Percentiles rank a stretch among this genome's conserved stretches.
Conservation (phyloP, 208 protist species). For the Trypanosoma congolense region DNA sequence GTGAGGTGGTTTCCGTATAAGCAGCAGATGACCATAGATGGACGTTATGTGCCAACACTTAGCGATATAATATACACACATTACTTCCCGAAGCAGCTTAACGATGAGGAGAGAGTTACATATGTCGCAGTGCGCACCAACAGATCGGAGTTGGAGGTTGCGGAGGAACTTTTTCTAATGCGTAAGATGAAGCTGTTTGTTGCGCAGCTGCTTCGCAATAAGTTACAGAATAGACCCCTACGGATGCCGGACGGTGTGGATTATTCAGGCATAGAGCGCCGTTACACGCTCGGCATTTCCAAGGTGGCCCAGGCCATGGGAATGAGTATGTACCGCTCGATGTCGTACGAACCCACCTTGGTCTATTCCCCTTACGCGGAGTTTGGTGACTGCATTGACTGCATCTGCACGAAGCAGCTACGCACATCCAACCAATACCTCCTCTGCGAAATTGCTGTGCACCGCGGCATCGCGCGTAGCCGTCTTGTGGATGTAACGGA, state of each 20-base stretch:
- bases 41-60: constrained; percentile 70
- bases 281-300: constrained; percentile 71
- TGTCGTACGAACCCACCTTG: constrained; percentile 70
- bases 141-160: constrained; percentile 66
- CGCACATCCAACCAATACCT: constrained; percentile 78
- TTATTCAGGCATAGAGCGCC: constrained; percentile 77
- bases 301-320: constrained; percentile 82
- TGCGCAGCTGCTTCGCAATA: constrained; percentile 75
- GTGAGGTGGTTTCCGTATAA: constrained; percentile 88
- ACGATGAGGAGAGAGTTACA: constrained; percentile 80
- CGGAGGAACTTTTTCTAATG: constrained; percentile 87
- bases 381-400: constrained; percentile 80
- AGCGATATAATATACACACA: constrained; percentile 71
- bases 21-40: constrained; percentile 78
- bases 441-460: constrained; percentile 74
- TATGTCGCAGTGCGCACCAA: constrained; percentile 78
- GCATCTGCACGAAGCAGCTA: constrained; percentile 79
- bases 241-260: constrained; percentile 77
- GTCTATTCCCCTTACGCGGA: constrained; percentile 75
- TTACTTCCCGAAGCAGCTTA: constrained; percentile 77
- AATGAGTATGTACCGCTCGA: constrained; percentile 82
- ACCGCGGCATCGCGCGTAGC: constrained; percentile 66
- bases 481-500: constrained; percentile 51
- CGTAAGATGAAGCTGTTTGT: constrained; percentile 82
- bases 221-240: constrained; percentile 60